Evolutionary conservation across 169 alveolate genomes (phyloP).

Genomic region (Plasmodium inui): DNA sequence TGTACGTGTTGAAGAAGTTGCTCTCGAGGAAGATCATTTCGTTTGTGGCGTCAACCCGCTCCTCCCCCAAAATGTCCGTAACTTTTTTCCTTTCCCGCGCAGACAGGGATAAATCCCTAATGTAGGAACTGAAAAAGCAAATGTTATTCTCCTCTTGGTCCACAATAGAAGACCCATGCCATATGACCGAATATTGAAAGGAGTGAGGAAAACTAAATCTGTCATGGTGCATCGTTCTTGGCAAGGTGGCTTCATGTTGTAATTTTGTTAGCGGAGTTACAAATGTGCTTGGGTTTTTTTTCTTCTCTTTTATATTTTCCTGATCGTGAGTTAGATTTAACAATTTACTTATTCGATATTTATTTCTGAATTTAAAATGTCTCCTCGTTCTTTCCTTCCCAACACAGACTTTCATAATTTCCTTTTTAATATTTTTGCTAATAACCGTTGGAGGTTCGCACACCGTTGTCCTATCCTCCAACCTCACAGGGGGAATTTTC

Average conservation of each 20-base stretch:
- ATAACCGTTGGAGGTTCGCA: slow-evolving; percentile 87
- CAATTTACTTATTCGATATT: slow-evolving; percentile 77
- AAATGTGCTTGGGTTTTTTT: slow-evolving; percentile 78
- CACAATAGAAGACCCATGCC: slow-evolving; percentile 84
- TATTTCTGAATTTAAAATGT: slow-evolving; percentile 83
- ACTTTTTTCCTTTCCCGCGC: slow-evolving; percentile 51
- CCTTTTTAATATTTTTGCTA: slow-evolving; percentile 83
- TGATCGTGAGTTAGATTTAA: slow-evolving; percentile 36
- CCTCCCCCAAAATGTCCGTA: slow-evolving; percentile 73
- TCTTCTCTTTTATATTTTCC: slow-evolving; percentile 58
- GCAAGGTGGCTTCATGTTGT: slow-evolving; percentile 86
- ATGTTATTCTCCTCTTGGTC: slow-evolving; percentile 70
- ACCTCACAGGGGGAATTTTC: slow-evolving; percentile 77
- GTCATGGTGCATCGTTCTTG: slow-evolving; percentile 81
- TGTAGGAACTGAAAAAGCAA: slow-evolving; percentile 79
- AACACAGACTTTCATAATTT: slow-evolving; percentile 77
- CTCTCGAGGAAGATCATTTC: slow-evolving; percentile 59
- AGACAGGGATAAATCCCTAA: slow-evolving; percentile 81
- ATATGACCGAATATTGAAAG: slow-evolving; percentile 81
- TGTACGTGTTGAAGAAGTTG: slow-evolving; percentile 75
- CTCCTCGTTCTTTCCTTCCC: slow-evolving; percentile 83
- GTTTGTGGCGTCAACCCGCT: slow-evolving; percentile 39
- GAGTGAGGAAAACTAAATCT: slow-evolving; percentile 86
- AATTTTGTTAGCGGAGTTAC: slow-evolving; percentile 87
- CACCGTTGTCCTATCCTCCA: slow-evolving; percentile 85